Evolutionary conservation across 176 grass and related monocot genomes (phyloP).

Genomic region (Zizania latifolia): DNA sequence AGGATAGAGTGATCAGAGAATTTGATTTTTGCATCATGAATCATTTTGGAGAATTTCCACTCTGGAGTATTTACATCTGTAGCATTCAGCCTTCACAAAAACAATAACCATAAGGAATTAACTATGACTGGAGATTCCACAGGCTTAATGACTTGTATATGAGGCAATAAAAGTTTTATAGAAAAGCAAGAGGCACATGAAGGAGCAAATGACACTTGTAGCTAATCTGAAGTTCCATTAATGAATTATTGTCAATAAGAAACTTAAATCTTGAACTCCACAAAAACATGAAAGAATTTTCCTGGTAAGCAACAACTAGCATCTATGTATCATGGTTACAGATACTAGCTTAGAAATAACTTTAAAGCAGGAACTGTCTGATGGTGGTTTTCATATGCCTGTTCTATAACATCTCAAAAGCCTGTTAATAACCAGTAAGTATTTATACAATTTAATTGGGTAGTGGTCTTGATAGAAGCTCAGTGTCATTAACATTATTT

Average conservation of each 20-base stretch:
- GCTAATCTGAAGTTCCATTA: not conserved
- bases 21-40: conserved; percentile 78
- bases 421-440: not conserved
- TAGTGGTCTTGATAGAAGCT: not conserved
- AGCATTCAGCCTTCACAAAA: conserved; percentile 84
- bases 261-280: not conserved
- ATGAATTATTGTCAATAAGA: not conserved
- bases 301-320: not conserved
- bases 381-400: not conserved
- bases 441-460: not conserved
- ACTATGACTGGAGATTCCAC: not conserved
- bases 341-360: not conserved
- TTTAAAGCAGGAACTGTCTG: not conserved
- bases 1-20: conserved; percentile 90
- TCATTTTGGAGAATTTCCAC: conserved; percentile 89
- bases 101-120: conserved; percentile 30
- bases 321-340: not conserved
- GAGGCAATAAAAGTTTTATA: not conserved
- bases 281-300: not conserved
- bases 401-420: not conserved
- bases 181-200: not conserved
- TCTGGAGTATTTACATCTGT: conserved; percentile 82
- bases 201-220: not conserved
- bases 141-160: not conserved
- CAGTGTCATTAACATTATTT: not conserved